phyloP scores from a whole-genome alignment of 192 early-diverging fungal genomes.

The Rhizoclosmatium globosum region DNA sequence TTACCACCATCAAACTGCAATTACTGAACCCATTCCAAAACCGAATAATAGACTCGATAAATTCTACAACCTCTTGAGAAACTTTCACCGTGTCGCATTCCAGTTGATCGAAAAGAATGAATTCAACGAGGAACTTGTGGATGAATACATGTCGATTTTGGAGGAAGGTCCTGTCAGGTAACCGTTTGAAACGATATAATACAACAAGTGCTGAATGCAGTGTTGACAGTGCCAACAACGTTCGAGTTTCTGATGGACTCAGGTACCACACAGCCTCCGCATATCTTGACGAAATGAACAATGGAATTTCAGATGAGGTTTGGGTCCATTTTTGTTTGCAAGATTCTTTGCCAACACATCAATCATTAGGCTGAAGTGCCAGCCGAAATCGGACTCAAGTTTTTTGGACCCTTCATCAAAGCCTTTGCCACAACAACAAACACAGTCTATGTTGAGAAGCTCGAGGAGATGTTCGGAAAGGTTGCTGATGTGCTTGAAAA shows the following conservation, averaged over 20 bases:
- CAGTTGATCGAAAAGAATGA: constrained; percentile 63
- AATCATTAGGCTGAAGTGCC: constrained; percentile 5
- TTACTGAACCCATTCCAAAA: neutral
- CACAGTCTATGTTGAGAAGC: constrained; percentile 52
- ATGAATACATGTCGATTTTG: constrained; percentile 62
- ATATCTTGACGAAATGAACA: constrained; percentile 76
- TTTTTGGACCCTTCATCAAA: constrained; percentile 62
- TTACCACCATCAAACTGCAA: no score
- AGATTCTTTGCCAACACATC: neutral
- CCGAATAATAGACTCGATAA: constrained; percentile 71
- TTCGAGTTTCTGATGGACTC: constrained; percentile 71
- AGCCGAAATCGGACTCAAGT: constrained; percentile 41
- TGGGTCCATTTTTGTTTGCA: constrained; percentile 12
- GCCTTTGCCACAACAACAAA: constrained; percentile 58
- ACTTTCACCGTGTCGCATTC: constrained; percentile 71
- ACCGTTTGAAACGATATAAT: constrained; percentile 9
- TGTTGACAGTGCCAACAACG: constrained; percentile 48
- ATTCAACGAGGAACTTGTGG: constrained; percentile 63
- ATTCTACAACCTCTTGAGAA: constrained; percentile 75
- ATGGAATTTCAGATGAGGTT: constrained; percentile 55
- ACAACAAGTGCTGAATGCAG: neutral
- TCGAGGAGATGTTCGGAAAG: constrained; percentile 10
- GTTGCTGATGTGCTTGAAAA: constrained; percentile 12
- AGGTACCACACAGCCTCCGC: constrained; percentile 76
- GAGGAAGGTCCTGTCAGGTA: constrained; percentile 71